Conservation (phyloP, 1,284 basidiomycete species). For the Ustilago esculenta region DNA sequence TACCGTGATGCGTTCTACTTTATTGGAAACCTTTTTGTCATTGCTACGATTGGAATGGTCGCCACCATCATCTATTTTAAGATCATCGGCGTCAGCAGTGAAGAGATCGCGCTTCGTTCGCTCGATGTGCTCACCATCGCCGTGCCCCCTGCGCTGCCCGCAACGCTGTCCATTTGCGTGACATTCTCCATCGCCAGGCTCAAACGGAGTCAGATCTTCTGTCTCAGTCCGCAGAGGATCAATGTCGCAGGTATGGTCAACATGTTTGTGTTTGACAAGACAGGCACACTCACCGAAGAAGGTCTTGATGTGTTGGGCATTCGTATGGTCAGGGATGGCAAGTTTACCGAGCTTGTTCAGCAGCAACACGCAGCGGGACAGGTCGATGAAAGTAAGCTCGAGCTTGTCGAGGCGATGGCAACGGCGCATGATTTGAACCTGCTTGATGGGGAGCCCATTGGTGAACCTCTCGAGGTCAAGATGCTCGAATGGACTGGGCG, state of each 20-base stretch:
- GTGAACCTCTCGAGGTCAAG: slow-evolving; percentile 89
- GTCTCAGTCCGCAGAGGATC: slow-evolving; percentile 94
- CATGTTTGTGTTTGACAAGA: slow-evolving; percentile 99
- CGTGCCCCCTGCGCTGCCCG: slow-evolving; percentile 95
- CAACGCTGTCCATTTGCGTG: slow-evolving; percentile 96
- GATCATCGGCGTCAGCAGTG: slow-evolving; percentile 82
- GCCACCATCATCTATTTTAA: slow-evolving; percentile 86
- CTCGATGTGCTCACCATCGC: slow-evolving; percentile 98
- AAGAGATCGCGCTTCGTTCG: slow-evolving; percentile 89
- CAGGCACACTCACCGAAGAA: slow-evolving; percentile 97
- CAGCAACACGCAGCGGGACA: no score
- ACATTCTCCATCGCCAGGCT: slow-evolving; percentile 92
- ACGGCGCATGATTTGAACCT: slow-evolving; percentile 96
- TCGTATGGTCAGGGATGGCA: slow-evolving; percentile 68
- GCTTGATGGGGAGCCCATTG: slow-evolving; percentile 88
- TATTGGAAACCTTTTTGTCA: slow-evolving; percentile 87
- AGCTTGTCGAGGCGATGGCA: slow-evolving; percentile 88
- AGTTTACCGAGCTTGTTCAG: slow-evolving; percentile 82
- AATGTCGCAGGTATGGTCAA: slow-evolving; percentile 97
- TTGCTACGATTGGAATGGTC: slow-evolving; percentile 80
- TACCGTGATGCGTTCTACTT: slow-evolving; percentile 97
- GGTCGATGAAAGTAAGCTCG: slow-evolving; percentile 76
- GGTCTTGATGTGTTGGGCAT: slow-evolving; percentile 86
- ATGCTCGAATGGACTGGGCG: slow-evolving; percentile 95
- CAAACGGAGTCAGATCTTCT: slow-evolving; percentile 89